Evolutionary conservation across 2,329 filamentous ascomycete genomes (phyloP).

Genomic region (Purpureocillium takamizusanense): DNA sequence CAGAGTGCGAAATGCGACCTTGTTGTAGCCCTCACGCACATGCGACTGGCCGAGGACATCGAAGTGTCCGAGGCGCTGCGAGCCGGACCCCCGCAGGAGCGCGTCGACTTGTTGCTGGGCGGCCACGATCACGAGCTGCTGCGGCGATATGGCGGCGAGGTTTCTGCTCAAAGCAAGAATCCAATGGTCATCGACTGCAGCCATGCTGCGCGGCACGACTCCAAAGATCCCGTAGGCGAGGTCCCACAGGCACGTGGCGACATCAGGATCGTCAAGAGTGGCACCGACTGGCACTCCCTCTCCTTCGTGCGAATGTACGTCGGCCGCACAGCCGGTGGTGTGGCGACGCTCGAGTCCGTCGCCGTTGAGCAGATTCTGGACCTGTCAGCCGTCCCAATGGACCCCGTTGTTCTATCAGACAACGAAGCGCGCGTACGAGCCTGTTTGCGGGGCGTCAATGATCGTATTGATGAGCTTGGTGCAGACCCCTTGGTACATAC

Average conservation of each 20-base stretch:
- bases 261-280: conserved; percentile 8
- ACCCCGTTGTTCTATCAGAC: not conserved
- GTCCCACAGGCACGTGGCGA: not conserved
- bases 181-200: conserved; percentile 6
- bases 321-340: not conserved
- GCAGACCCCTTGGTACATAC: conserved; percentile 11
- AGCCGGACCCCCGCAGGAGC: conserved; percentile 3
- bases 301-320: conserved; percentile 3
- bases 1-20: conserved; percentile 10
- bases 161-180: conserved; percentile 3
- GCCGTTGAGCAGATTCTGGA: conserved; percentile 1
- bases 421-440: not conserved
- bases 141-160: conserved; percentile 9
- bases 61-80: conserved; percentile 6
- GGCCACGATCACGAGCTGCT: conserved; percentile 16
- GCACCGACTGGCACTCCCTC: conserved; percentile 6
- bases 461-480: conserved; percentile 9
- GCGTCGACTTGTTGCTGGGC: conserved; percentile 14
- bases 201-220: conserved; percentile 2
- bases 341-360: not conserved
- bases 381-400: not conserved
- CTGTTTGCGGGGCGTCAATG: conserved; percentile 6
- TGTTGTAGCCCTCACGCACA: conserved; percentile 15
- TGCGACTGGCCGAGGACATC: conserved; percentile 12
- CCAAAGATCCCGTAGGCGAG: not conserved